These are phyloP conservation scores for Diaporthe capsici DNA, from an alignment of 2,329 filamentous ascomycete genomes.

Conservation along the genomic window DNA sequence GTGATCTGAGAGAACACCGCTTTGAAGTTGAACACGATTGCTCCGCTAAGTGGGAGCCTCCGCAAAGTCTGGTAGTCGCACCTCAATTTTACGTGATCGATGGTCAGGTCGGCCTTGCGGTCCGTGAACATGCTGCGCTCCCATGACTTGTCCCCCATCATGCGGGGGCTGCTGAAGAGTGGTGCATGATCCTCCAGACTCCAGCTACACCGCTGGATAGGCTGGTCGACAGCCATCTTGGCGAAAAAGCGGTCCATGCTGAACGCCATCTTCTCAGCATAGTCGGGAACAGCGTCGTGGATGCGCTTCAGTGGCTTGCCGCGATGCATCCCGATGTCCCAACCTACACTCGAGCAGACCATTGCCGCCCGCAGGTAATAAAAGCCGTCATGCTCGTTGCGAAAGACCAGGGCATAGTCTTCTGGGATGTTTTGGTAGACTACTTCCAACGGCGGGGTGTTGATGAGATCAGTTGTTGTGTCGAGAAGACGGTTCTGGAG, in stretches of 20 bases:
- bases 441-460: slow-evolving; percentile 76
- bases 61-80: slow-evolving; percentile 93
- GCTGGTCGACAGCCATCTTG: slow-evolving; percentile 79
- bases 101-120: slow-evolving; percentile 57
- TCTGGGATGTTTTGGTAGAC: slow-evolving; percentile 85
- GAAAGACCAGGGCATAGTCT: slow-evolving; percentile 84
- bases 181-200: slow-evolving; percentile 82
- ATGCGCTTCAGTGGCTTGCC: slow-evolving; percentile 79
- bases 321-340: slow-evolving; percentile 83
- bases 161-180: slow-evolving; percentile 79
- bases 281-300: slow-evolving; percentile 82
- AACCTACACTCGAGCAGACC: slow-evolving; percentile 85
- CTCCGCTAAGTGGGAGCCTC: slow-evolving; percentile 81
- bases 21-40: slow-evolving; percentile 90
- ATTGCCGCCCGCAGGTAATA: slow-evolving; percentile 83
- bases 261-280: slow-evolving; percentile 88
- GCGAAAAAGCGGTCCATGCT: slow-evolving; percentile 92
- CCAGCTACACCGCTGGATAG: slow-evolving; percentile 90
- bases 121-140: slow-evolving; percentile 71
- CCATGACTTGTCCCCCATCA: slow-evolving; percentile 67
- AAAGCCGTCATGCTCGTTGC: slow-evolving; percentile 77
- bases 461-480: slow-evolving; percentile 71
- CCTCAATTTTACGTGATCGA: slow-evolving; percentile 76
- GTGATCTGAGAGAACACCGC: slow-evolving; percentile 83
- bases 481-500: slow-evolving; percentile 79